A percentile compares a stretch with the other conserved stretches of the same genome.
phyloP scores from a whole-genome alignment of 768 basidiomycete species.

The Daedalea quercina region DNA sequence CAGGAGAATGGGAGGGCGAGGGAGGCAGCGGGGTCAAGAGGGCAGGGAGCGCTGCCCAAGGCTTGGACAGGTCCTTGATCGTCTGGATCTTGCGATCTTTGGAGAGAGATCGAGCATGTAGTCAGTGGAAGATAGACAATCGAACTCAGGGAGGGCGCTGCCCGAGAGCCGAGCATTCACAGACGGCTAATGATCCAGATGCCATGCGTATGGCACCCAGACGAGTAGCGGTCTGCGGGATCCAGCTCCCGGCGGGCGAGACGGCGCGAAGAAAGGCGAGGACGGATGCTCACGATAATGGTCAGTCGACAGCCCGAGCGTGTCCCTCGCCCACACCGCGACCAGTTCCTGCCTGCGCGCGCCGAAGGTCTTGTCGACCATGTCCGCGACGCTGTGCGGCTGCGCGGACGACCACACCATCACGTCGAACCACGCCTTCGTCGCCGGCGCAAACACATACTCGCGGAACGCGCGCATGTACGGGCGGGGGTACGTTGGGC shows the following conservation, averaged over 20 bases:
- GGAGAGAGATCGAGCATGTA: background rate
- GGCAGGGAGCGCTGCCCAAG: conserved; percentile 46
- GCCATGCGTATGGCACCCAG: background rate
- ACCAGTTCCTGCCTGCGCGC: conserved; percentile 33
- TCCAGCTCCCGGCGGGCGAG: background rate
- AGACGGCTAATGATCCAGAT: background rate
- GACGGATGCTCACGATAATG: conserved; percentile 58
- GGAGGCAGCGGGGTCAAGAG: conserved; percentile 1
- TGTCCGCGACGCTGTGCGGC: conserved; percentile 68
- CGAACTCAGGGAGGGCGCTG: background rate
- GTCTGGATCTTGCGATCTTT: conserved; percentile 39
- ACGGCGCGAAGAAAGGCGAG: background rate
- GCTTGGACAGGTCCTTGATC: conserved; percentile 67
- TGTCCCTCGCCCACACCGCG: conserved; percentile 77
- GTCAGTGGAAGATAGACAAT: conserved; percentile 1
- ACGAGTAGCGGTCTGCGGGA: background rate
- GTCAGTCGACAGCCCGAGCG: conserved; percentile 51
- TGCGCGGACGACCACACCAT: conserved; percentile 91
- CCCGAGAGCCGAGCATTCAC: background rate
- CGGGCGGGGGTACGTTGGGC: conserved; percentile 51
- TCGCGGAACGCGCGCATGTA: conserved; percentile 55
- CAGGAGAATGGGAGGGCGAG: conserved; percentile 8
- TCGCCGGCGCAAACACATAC: conserved; percentile 58
- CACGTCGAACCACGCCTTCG: conserved; percentile 65
- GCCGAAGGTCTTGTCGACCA: conserved; percentile 62